Conservation (phyloP, 257 asterid species). For the Knoxia roxburghii region DNA sequence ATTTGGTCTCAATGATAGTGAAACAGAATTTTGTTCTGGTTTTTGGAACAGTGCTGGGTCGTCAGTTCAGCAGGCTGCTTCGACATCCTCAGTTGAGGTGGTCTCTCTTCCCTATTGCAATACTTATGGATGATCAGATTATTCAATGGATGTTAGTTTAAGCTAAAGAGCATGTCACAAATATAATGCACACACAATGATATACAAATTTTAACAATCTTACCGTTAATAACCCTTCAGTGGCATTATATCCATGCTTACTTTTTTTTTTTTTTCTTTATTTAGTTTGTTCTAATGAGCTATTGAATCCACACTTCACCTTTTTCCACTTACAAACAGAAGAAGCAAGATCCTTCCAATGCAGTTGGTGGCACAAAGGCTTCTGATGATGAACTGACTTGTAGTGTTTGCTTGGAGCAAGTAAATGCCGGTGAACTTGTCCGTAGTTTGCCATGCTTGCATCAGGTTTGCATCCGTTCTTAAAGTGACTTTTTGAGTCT, state of each 20-base stretch:
- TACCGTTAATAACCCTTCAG: too few species aligned
- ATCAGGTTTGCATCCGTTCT: conserved; percentile 57
- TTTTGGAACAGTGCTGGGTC: conserved; percentile 53
- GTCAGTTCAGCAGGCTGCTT: conserved; percentile 55
- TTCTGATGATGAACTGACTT: conserved; percentile 79
- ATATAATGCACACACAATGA: too few species aligned
- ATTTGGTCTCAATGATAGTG: not conserved
- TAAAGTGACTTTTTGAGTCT: not conserved
- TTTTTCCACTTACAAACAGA: conserved; percentile 33
- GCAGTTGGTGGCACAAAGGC: conserved; percentile 39
- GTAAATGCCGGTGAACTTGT: conserved; percentile 76
- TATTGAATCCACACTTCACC: not conserved
- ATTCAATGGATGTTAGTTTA: not conserved
- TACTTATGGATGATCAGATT: conserved; percentile 4
- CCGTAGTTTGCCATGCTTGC: conserved; percentile 98
- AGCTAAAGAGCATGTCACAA: not conserved
- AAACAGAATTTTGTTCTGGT: conserved; percentile 1
- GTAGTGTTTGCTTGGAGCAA: conserved; percentile 99
- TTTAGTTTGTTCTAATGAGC: not conserved
- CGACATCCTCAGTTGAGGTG: conserved; percentile 78
- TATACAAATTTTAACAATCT: too few species aligned
- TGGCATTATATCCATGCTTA: too few species aligned
- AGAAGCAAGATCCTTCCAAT: conserved; percentile 56
- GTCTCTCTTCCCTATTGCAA: conserved; percentile 15
- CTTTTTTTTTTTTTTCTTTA: too few species aligned